phyloP scores from a whole-genome alignment of 208 protist species.

The Leishmania braziliensis region DNA sequence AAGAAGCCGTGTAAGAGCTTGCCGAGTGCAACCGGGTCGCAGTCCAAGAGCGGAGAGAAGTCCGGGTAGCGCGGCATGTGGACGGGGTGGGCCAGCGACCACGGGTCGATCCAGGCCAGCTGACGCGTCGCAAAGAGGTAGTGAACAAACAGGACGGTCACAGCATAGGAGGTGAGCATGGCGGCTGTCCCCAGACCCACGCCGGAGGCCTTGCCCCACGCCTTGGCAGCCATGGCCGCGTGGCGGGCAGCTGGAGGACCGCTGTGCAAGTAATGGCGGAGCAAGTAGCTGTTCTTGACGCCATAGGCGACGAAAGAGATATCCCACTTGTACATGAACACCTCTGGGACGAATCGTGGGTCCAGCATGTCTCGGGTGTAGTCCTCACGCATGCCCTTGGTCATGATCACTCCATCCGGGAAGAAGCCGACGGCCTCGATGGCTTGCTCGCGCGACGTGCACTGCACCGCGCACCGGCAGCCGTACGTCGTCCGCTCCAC shows the following conservation, averaged over 20 bases:
- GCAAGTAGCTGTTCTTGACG: conserved; percentile 91
- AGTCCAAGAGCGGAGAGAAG: conserved; percentile 73
- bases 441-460: conserved; percentile 70
- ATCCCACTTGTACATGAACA: conserved; percentile 92
- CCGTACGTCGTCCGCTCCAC: conserved; percentile 87
- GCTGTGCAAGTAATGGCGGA: conserved; percentile 82
- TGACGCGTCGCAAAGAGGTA: conserved; percentile 84
- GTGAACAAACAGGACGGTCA: conserved; percentile 88
- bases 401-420: conserved; percentile 88
- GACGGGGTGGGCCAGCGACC: conserved; percentile 82
- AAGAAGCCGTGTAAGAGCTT: conserved; percentile 86
- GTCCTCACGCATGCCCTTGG: conserved; percentile 82
- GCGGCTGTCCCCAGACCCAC: conserved; percentile 77
- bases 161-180: conserved; percentile 90
- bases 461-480: conserved; percentile 83
- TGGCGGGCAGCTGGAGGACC: conserved; percentile 68
- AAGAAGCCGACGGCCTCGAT: conserved; percentile 90
- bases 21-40: conserved; percentile 74
- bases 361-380: conserved; percentile 89
- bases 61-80: conserved; percentile 89
- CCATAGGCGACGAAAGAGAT: conserved; percentile 90
- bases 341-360: conserved; percentile 81
- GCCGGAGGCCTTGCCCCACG: conserved; percentile 90
- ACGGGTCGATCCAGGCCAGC: conserved; percentile 84
- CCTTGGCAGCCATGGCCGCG: conserved; percentile 86